Evolutionary conservation across 345 rosid species (phyloP).

Genomic region (Eucalyptus melliodora): DNA sequence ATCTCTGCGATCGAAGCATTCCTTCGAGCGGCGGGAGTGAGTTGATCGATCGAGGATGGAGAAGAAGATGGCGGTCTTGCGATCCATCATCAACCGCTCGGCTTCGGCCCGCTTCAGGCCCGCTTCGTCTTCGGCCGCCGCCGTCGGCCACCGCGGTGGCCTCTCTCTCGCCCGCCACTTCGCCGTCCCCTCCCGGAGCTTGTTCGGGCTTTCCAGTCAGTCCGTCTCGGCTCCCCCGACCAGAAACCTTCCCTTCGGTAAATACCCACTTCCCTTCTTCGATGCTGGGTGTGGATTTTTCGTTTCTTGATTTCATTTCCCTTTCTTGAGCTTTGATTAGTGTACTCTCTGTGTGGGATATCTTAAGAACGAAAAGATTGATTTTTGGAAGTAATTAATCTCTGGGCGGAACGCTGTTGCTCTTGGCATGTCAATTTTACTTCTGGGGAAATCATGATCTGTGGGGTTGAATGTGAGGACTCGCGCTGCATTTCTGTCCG

Average conservation of each 20-base stretch:
- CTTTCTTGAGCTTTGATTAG: neutral
- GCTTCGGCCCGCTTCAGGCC: constrained; percentile 5
- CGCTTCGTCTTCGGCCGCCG: constrained; percentile 2
- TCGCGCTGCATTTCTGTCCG: neutral
- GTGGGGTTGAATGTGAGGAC: neutral
- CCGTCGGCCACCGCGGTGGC: constrained; percentile 1
- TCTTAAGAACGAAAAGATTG: neutral
- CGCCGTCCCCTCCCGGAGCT: neutral
- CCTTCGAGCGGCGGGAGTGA: neutral
- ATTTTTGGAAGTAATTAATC: neutral
- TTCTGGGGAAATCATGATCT: neutral
- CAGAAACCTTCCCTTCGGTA: neutral
- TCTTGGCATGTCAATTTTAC: neutral
- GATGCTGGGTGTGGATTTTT: neutral
- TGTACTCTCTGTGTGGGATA: neutral
- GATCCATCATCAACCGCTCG: constrained; percentile 11
- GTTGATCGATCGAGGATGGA: neutral
- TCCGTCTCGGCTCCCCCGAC: neutral
- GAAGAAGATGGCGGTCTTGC: constrained; percentile 9
- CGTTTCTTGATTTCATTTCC: neutral
- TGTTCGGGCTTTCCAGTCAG: neutral
- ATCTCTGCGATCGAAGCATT: neutral
- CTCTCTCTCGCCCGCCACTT: neutral
- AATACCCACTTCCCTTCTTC: neutral
- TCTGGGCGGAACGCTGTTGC: neutral